Conservation (phyloP, 2,329 filamentous ascomycete genomes). For the Tolypocladium ovalisporum region DNA sequence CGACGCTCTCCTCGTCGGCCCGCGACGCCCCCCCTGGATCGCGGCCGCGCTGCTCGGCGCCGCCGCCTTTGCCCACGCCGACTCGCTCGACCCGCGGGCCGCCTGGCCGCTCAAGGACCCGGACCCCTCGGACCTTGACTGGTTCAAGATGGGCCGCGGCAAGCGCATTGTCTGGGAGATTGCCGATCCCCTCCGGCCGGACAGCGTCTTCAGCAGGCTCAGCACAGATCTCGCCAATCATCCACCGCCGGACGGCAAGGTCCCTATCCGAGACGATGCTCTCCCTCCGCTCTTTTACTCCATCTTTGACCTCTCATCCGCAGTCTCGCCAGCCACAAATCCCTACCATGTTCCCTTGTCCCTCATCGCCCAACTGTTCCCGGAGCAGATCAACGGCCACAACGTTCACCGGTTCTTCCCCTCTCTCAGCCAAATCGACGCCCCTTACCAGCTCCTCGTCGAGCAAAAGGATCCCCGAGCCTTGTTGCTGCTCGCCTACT, state of each 20-base stretch:
- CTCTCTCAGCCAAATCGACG: neutral
- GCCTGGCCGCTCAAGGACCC: constrained; percentile 44
- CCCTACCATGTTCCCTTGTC: neutral
- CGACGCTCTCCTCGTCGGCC: constrained; percentile 20
- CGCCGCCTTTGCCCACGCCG: constrained; percentile 32
- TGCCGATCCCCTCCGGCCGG: too few relatives aligned
- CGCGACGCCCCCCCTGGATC: constrained; percentile 36
- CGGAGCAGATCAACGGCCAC: neutral
- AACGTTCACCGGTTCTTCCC: neutral
- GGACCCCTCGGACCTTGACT: constrained; percentile 37
- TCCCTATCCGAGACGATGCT: neutral
- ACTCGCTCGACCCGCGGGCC: constrained; percentile 27
- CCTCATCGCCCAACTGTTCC: neutral
- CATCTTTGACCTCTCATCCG: neutral
- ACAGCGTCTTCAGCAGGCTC: too few relatives aligned
- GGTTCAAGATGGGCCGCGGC: constrained; percentile 37
- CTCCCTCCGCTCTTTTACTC: neutral
- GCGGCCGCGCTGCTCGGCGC: constrained; percentile 34
- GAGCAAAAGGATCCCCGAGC: neutral
- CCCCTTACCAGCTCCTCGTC: neutral
- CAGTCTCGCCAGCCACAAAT: neutral
- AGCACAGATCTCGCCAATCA: too few relatives aligned
- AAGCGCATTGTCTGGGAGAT: too few relatives aligned
- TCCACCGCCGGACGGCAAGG: neutral
- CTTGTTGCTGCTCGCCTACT: too few relatives aligned